Evolutionary conservation across 106 monocot genomes (phyloP).

Genomic region (Ottelia alismoides): DNA sequence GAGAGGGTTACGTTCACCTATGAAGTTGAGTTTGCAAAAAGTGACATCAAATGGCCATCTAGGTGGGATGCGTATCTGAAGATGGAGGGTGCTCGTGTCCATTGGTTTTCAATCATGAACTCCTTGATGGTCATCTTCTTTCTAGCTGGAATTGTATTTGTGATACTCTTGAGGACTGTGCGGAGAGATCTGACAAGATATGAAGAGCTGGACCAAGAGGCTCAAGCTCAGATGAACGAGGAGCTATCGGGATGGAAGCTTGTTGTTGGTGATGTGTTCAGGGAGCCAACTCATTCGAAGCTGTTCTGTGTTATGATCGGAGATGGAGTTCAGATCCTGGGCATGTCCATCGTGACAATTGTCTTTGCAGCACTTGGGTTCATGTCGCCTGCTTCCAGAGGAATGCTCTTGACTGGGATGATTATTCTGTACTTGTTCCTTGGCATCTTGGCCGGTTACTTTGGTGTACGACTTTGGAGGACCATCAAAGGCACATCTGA

Average conservation of each 20-base stretch:
- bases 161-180: slow-evolving; percentile 45
- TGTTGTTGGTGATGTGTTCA: slow-evolving; percentile 41
- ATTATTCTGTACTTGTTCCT: slow-evolving; percentile 41
- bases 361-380: slow-evolving; percentile 41
- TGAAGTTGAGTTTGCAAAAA: slow-evolving; percentile 43
- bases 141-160: no score
- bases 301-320: slow-evolving; percentile 48
- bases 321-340: slow-evolving; percentile 45
- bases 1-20: slow-evolving; percentile 45
- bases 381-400: slow-evolving; percentile 45
- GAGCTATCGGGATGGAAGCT: slow-evolving; percentile 56
- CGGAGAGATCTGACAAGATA: slow-evolving; percentile 42
- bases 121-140: slow-evolving; percentile 52
- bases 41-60: slow-evolving; percentile 41
- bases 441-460: slow-evolving; percentile 39
- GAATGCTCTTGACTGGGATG: slow-evolving; percentile 49
- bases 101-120: slow-evolving; percentile 57
- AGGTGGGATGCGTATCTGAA: slow-evolving; percentile 50
- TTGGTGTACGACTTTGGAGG: slow-evolving; percentile 38
- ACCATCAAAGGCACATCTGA: slow-evolving; percentile 38
- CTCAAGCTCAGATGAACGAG: slow-evolving; percentile 43
- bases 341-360: slow-evolving; percentile 37
- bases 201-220: slow-evolving; percentile 39
- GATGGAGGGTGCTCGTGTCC: slow-evolving; percentile 34
- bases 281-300: slow-evolving; percentile 31